These are phyloP conservation scores for Colletotrichum sp. DNA, from an alignment of 2,329 filamentous ascomycete genomes.

Conservation along the genomic window DNA sequence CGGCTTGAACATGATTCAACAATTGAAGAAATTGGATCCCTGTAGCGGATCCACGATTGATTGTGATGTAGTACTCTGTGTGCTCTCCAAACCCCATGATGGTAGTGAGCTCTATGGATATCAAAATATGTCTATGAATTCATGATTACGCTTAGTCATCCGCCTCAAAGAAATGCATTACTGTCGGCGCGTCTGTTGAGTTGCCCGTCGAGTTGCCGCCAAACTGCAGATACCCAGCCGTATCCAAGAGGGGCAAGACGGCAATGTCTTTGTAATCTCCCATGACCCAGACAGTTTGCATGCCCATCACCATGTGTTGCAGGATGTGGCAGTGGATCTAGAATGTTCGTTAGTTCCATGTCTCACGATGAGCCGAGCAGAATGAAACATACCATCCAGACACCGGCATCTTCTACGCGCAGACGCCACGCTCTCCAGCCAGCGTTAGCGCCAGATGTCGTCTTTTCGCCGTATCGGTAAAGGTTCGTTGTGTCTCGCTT, in stretches of 20 bases:
- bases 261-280: conserved; percentile 26
- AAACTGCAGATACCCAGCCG: conserved; percentile 45
- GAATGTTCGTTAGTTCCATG: not conserved
- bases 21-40: not conserved
- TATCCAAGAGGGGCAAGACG: conserved; percentile 32
- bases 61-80: not conserved
- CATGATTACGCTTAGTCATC: not conserved
- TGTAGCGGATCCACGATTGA: not conserved
- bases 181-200: conserved; percentile 19
- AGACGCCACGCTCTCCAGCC: conserved; percentile 69
- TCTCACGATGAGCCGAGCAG: not conserved
- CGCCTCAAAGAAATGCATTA: conserved; percentile 9
- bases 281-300: conserved; percentile 32
- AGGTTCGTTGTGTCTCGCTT: conserved; percentile 57
- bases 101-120: not conserved
- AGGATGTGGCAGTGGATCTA: conserved; percentile 62
- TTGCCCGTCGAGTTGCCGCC: conserved; percentile 52
- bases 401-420: conserved; percentile 53
- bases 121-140: not conserved
- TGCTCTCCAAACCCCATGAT: not conserved
- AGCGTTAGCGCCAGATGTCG: conserved; percentile 40
- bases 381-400: conserved; percentile 52
- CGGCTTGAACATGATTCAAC: not conserved
- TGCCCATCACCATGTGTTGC: conserved; percentile 63
- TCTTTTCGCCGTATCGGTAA: conserved; percentile 54